A percentile compares a stretch with the other conserved stretches of the same genome.
Conservation (phyloP, 225 moss, liverwort and hornwort species). For the Lunularia cruciata region DNA sequence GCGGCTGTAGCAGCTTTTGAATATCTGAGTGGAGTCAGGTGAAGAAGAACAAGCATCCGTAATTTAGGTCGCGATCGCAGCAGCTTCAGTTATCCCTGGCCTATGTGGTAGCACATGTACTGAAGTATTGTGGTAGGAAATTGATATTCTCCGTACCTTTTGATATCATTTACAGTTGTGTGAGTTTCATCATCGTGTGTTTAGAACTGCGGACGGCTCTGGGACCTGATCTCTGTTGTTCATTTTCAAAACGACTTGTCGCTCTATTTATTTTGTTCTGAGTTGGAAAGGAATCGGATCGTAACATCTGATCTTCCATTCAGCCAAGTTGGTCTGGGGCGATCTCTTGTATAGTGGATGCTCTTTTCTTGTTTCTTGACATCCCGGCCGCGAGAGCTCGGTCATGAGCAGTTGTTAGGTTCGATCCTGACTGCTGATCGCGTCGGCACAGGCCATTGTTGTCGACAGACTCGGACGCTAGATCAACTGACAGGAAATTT, state of each 20-base stretch:
- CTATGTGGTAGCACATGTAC: slow-evolving; percentile 17
- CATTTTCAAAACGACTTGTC: background rate
- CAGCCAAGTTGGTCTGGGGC: background rate
- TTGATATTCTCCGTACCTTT: background rate
- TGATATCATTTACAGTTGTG: background rate
- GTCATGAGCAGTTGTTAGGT: slow-evolving; percentile 1
- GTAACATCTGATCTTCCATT: slow-evolving; percentile 4
- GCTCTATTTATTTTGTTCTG: background rate
- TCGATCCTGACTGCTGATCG: slow-evolving; percentile 17
- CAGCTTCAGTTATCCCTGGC: background rate
- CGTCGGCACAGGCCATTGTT: background rate
- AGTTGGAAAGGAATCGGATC: slow-evolving; percentile 11
- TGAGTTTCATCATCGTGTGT: background rate
- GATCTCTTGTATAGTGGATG: background rate
- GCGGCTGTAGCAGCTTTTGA: slow-evolving; percentile 9
- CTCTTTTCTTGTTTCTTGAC: slow-evolving; percentile 18
- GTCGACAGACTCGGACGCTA: background rate
- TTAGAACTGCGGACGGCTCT: background rate
- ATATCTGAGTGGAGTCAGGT: background rate
- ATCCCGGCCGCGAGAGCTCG: background rate
- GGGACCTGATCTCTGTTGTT: background rate
- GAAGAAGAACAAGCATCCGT: slow-evolving; percentile 13
- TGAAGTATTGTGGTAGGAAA: slow-evolving; percentile 32
- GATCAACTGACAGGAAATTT: background rate
- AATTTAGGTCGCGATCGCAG: slow-evolving; percentile 9